phyloP scores from a whole-genome alignment of 805 yeast species.

The Wickerhamiella spandovensis region DNA sequence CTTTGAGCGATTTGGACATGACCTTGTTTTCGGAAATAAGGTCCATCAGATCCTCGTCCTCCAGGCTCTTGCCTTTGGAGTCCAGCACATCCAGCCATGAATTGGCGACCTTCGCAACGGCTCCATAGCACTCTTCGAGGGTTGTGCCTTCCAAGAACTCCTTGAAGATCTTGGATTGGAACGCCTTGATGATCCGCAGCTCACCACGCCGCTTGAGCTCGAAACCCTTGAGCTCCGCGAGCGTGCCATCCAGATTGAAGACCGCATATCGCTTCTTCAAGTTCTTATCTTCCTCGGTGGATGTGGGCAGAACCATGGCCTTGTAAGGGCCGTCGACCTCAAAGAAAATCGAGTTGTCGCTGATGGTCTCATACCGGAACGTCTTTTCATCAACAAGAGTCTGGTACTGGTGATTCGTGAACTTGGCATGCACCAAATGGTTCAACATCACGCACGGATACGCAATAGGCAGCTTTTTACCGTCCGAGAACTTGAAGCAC shows the following conservation, averaged over 20 bases:
- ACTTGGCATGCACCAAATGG: slow-evolving; percentile 76
- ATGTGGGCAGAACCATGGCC: slow-evolving; percentile 95
- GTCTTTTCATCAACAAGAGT: slow-evolving; percentile 55
- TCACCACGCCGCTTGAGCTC: slow-evolving; percentile 97
- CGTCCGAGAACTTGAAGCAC: slow-evolving; percentile 55
- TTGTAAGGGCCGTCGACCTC: slow-evolving; percentile 98
- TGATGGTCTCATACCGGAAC: slow-evolving; percentile 57
- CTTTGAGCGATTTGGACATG: slow-evolving; percentile 84
- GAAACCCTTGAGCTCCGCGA: slow-evolving; percentile 94
- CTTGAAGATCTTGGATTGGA: slow-evolving; percentile 88
- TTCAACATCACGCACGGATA: slow-evolving; percentile 96
- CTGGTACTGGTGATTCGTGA: slow-evolving; percentile 92
- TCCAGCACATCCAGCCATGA: slow-evolving; percentile 93
- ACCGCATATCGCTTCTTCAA: slow-evolving; percentile 94
- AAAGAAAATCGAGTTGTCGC: slow-evolving; percentile 90
- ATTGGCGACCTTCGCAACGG: slow-evolving; percentile 87
- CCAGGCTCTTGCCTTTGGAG: slow-evolving; percentile 70
- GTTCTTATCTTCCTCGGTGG: slow-evolving; percentile 95
- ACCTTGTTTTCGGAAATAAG: slow-evolving; percentile 91
- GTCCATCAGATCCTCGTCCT: slow-evolving; percentile 87
- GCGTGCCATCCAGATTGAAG: slow-evolving; percentile 81
- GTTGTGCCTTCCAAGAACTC: slow-evolving; percentile 77
- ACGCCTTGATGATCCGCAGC: slow-evolving; percentile 79
- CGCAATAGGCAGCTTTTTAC: slow-evolving; percentile 63
- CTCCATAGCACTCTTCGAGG: slow-evolving; percentile 65